Conservation (phyloP, 345 rosid species). For the Eutrema japonicum region DNA sequence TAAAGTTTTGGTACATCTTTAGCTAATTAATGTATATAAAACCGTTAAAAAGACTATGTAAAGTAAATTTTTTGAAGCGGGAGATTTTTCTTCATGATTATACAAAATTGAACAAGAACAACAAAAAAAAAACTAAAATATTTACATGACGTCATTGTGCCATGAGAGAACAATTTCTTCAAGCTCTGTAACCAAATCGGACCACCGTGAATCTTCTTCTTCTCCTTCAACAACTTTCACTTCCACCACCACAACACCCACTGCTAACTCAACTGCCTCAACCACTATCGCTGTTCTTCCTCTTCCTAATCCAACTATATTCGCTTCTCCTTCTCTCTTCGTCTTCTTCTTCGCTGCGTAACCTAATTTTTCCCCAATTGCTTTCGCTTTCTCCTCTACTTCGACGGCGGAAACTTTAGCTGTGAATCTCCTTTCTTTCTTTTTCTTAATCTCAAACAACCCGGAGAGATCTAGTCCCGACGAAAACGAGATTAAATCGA, state of each 20-base stretch:
- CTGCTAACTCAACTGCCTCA: constrained; percentile 59
- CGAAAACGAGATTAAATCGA: constrained; percentile 75
- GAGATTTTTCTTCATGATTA: constrained; percentile 23
- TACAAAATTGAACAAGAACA: constrained; percentile 17
- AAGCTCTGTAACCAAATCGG: constrained; percentile 64
- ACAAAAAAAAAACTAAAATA: not conserved
- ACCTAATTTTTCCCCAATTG: constrained; percentile 68
- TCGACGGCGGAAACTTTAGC: constrained; percentile 55
- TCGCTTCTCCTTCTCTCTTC: constrained; percentile 47
- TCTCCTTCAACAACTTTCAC: constrained; percentile 60
- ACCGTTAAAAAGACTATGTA: too few species aligned
- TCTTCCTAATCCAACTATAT: constrained; percentile 55
- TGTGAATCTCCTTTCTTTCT: constrained; percentile 66
- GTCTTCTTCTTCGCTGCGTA: constrained; percentile 67
- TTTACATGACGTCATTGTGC: constrained; percentile 56
- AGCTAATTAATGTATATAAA: constrained; percentile 26
- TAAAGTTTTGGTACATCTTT: constrained; percentile 13
- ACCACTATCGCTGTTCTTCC: constrained; percentile 58
- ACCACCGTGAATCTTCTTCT: constrained; percentile 69
- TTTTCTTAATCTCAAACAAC: constrained; percentile 58
- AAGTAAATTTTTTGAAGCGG: constrained; percentile 17
- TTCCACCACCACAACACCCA: constrained; percentile 62
- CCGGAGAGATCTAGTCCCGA: constrained; percentile 81
- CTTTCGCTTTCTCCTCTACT: constrained; percentile 61
- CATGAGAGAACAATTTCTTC: constrained; percentile 70